Percentiles rank a stretch among this genome's conserved stretches.
Evolutionary conservation across 2,329 filamentous ascomycete species (phyloP).

Genomic region (Curvularia hawaiiensis): DNA sequence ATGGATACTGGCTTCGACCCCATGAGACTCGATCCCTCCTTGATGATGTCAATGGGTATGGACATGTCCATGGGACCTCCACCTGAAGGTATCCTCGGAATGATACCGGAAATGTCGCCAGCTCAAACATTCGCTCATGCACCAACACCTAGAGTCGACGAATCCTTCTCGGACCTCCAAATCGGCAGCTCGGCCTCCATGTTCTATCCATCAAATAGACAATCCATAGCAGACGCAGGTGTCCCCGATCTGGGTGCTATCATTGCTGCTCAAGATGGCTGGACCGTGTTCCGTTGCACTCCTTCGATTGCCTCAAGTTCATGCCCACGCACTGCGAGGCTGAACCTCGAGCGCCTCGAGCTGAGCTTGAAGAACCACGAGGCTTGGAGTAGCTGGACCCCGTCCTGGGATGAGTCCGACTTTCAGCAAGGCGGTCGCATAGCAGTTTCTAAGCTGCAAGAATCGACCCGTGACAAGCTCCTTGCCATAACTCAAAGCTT

Average conservation of each 20-base stretch:
- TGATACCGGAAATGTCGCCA: constrained; percentile 52
- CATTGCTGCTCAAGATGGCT: constrained; percentile 57
- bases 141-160: constrained; percentile 54
- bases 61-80: constrained; percentile 50
- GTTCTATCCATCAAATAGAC: constrained; percentile 48
- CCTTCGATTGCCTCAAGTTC: constrained; percentile 54
- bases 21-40: constrained; percentile 52
- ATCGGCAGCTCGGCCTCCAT: constrained; percentile 50
- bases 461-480: constrained; percentile 68
- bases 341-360: constrained; percentile 58
- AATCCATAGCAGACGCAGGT: constrained; percentile 46
- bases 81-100: constrained; percentile 50
- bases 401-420: constrained; percentile 56
- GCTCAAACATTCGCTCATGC: constrained; percentile 46
- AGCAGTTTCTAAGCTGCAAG: constrained; percentile 55
- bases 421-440: constrained; percentile 54
- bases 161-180: constrained; percentile 54
- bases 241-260: constrained; percentile 54
- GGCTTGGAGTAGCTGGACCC: constrained; percentile 58
- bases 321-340: constrained; percentile 57
- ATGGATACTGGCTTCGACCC: constrained; percentile 52
- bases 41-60: constrained; percentile 53
- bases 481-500: constrained; percentile 74
- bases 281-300: constrained; percentile 59
- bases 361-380: constrained; percentile 58